A percentile compares a stretch with the other conserved stretches of the same genome.
phyloP scores from a whole-genome alignment of 2,329 filamentous ascomycete species.

The Diaporthe batatas region DNA sequence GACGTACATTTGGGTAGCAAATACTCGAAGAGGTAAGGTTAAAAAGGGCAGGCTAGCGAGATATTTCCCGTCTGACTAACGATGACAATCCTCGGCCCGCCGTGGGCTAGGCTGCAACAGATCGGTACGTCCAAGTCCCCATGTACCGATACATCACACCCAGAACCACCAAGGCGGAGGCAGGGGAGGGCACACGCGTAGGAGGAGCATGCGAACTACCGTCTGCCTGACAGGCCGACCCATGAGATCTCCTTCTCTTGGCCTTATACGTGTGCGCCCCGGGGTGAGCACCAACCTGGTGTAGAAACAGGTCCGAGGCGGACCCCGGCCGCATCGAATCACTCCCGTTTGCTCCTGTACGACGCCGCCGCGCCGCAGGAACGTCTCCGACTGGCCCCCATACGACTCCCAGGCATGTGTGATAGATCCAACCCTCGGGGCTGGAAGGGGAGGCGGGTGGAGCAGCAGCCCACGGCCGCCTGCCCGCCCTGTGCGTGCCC shows the following conservation, averaged over 20 bases:
- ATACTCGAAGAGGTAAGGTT: not conserved
- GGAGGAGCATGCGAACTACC: not conserved
- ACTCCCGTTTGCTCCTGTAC: conserved; percentile 22
- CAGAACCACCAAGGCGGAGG: not conserved
- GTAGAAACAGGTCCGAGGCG: not conserved
- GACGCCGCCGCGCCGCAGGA: not conserved
- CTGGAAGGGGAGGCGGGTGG: not conserved
- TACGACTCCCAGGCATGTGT: conserved; percentile 1
- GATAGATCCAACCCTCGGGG: conserved; percentile 11
- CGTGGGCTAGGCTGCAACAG: not conserved
- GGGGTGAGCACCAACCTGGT: not conserved
- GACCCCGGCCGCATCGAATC: not conserved
- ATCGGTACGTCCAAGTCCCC: not conserved
- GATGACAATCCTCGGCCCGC: conserved; percentile 26
- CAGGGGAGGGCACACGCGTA: not conserved
- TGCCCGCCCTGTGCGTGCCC: too few relatives aligned
- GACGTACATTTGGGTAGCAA: not conserved
- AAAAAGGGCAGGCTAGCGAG: not conserved
- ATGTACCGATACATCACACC: conserved; percentile 13
- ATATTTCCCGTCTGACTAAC: conserved; percentile 26
- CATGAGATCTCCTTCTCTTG: not conserved
- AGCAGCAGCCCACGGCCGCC: too few relatives aligned
- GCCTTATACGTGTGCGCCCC: not conserved
- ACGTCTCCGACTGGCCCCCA: conserved; percentile 17
- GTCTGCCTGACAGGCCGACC: not conserved